Base-by-base conservation (phyloP, 352 stramenopile genomes). In the Phytopythium boreale region DNA sequence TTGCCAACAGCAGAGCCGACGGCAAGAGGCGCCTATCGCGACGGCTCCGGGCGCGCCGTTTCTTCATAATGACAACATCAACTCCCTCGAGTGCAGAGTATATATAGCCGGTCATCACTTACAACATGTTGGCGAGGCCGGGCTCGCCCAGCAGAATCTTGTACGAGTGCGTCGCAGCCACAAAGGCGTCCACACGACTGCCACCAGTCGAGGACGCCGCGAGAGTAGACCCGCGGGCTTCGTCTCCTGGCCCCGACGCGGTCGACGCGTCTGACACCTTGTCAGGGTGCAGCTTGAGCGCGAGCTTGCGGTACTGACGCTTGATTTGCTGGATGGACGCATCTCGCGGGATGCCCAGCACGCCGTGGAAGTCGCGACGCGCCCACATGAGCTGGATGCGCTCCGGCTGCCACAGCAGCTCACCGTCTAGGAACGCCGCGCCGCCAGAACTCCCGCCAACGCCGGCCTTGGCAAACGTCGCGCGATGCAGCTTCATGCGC, bases 321-420 rank as follows among this genome's bases (percentile, higher is more conserved):
- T 95, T 95, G 63, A 95, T 88, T 64, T 88, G 74, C 61, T 90
- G 77, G 15, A 67, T 68, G 0, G 81, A 80, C 14, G 84, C 84
- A 26, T 90, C 80, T 17, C 80, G 79, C 1, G 84, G 81, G 4
- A 91, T 68, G 12, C 86, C 86, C 11, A 95, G 53, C 41, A 95
- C 86, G 12, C 84, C 86, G 51, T 90, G 83, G 39, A 90, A 80
- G 56, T 95, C 86, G 46, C 79, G 82, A 1, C 86, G 82, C 22
- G 90, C 80, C 84, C 82, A 93, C 84, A 93, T 93, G 59, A 87
- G 75, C 9, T 75, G 79, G 56, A 93, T 93, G 10, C 82, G 80
- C 49, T 89, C 81, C 11, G 84, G 82, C 37, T 93, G 80, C 84
- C 84, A 93, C 43, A 93, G 76, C 41, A 87, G 68, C 49, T 89